Evolutionary conservation across 495 filamentous ascomycete genomes (phyloP), one percentile per base, ranked within the genome.

Genomic region (Oleoguttula mirabilis): DNA sequence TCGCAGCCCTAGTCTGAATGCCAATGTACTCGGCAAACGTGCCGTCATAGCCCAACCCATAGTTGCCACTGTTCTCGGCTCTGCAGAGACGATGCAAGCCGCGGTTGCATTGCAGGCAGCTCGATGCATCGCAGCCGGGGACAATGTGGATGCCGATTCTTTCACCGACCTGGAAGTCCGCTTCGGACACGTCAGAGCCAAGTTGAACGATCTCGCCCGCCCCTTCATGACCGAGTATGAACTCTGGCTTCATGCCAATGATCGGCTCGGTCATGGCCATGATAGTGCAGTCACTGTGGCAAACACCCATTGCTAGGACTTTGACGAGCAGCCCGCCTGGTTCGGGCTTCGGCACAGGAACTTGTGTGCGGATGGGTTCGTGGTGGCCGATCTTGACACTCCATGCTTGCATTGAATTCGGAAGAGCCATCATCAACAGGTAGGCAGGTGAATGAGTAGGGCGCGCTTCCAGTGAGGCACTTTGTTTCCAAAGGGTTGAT

Each of bases 201-300:
- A 45, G 20, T 11, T 45, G 21, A 4, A 45, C 33, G 21, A 45
- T 30, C 21, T 36, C 34, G 21, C 42, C 42, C 7, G 15, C 16
- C 1, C 15, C 42, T 38, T 45, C 42, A 21, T 45, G 42, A 20
- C 42, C 42, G 4, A 45, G 42, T 2, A 32, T 32, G 17, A 37
- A 45, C 22, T 37, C 32, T 12, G 4, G 2, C 2, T 23, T 3
- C 32, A 45, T 36, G 15, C 15, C 19, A 6, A 8, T 8, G 21
- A 21, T 20, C 15, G 33, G 42, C 4, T 17, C 22, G 11, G 28
- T 16, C 21, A 45, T 25, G 3, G 21, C 22, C 2, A 14, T 4
- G 24, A 45, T 10, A 3, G 34, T 36, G 22, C 42, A 36, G 34
- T 45, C 42, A 3, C 17, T 20, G 23, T 45, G 42, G 27, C 42